Base-by-base conservation (phyloP, 768 basidiomycete species). In the Russula virescens region DNA sequence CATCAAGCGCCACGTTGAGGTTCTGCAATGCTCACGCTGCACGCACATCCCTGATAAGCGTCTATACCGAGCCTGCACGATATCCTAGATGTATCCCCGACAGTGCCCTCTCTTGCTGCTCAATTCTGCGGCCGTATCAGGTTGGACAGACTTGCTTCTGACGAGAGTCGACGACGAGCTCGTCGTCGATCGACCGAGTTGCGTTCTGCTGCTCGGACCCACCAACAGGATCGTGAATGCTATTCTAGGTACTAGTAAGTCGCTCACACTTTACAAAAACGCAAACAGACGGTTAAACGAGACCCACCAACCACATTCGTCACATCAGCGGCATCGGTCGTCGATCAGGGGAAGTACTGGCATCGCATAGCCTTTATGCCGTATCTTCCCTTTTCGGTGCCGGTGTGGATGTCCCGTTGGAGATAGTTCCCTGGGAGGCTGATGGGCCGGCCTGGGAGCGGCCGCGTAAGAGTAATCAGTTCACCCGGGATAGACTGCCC, bases 191-290 rank as follows among this genome's bases (percentile, higher is more conserved):
- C 52, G 23, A 49, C 58, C 1, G 58, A 63, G 9, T 38, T 42
- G 35, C 45, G 56, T 3, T 63, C 62, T 7, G 25, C 19, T 1
- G 31, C 19, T 3, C 52, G 52, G 14, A 35, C 21, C 62, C 58
- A 63, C 40, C 40, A 63, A 45, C 13, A 11, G 47, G 58, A 38
- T 63, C 62, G n/a, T 63, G 62, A 28, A 63, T 60, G 40, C 62
- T 63, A 49, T 10, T 1, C 16, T 11, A 42, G n/a, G n/a, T n/a
- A n/a, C n/a, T n/a, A n/a, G n/a, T n/a, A 23, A 2, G 13, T 21
- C 11, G 26, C n/a, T 10, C 31, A 53, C 45, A 9, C 3, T 11
- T 42, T 25, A 55, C 18, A 1, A 47, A 31, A 35, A 34, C 14
- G 18, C 3, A 31, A 21, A 13, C 3, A 9, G 35, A 3, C 18